Base-by-base conservation (phyloP, 208 protist genomes). In the Polymyxa betae region DNA sequence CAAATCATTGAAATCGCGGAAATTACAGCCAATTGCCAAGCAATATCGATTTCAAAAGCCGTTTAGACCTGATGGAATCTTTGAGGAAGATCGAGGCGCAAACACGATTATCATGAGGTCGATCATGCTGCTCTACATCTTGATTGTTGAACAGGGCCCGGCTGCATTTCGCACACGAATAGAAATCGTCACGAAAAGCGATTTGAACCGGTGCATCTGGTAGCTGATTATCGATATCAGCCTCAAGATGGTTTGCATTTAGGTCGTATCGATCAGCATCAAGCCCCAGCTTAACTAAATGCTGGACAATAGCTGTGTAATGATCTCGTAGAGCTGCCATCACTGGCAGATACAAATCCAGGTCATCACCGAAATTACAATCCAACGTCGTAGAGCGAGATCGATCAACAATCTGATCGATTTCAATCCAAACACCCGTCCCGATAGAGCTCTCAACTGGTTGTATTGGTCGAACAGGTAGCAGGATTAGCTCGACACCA, bases 11-110 rank as follows among this genome's bases (percentile, higher is more conserved):
- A n/a, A n/a, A n/a, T n/a, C n/a, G n/a, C n/a, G n/a, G n/a, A n/a
- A n/a, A n/a, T n/a, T n/a, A n/a, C n/a, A n/a, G n/a, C n/a, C n/a
- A n/a, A n/a, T n/a, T n/a, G n/a, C n/a, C n/a, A n/a, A n/a, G n/a
- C n/a, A n/a, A n/a, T n/a, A n/a, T n/a, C n/a, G n/a, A n/a, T n/a
- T n/a, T n/a, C n/a, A n/a, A n/a, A n/a, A n/a, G n/a, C n/a, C n/a
- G n/a, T n/a, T n/a, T n/a, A n/a, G n/a, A n/a, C n/a, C n/a, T n/a
- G 54, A 66, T 66, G 54, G 20, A 16, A 29, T 66, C 54, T 16
- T 66, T 29, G 54, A 66, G 16, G 54, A 66, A 66, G 54, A 66
- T 66, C 54, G 54, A 66, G n/a, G n/a, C n/a, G n/a, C 54, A 16
- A 16, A 66, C 54, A 66, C 54, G 54, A 66, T 66, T 66, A 29